Evolutionary conservation across 257 asterid species (phyloP).

Genomic region (Buddleja alternifolia): DNA sequence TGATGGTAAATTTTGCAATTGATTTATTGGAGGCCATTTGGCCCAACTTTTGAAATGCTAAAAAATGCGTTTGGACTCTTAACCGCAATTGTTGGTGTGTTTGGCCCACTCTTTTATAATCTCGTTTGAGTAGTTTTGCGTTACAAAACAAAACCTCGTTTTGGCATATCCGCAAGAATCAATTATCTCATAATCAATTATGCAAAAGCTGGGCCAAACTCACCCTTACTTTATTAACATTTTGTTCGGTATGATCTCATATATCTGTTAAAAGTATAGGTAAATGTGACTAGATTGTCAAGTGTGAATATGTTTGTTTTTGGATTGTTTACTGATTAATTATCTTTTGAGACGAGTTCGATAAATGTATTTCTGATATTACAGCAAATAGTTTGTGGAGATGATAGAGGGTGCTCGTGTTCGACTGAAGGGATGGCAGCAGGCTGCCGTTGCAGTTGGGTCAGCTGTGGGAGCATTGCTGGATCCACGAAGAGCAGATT

Average conservation of each 20-base stretch:
- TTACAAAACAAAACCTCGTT: too few species aligned
- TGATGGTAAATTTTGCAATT: neutral
- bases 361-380: neutral
- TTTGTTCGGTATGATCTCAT: neutral
- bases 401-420: conserved; percentile 66
- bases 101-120: too few species aligned
- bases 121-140: too few species aligned
- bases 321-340: neutral
- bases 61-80: too few species aligned
- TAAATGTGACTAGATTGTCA: neutral
- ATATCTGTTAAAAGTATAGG: neutral
- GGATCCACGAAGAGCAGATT: conserved; percentile 93
- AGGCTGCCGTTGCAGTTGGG: conserved; percentile 92
- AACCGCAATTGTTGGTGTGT: too few species aligned
- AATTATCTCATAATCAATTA: too few species aligned
- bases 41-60: neutral
- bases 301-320: neutral
- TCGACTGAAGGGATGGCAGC: conserved; percentile 82
- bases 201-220: too few species aligned
- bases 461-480: conserved; percentile 86
- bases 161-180: too few species aligned
- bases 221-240: too few species aligned
- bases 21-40: neutral
- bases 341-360: neutral
- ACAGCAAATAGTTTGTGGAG: conserved; percentile 24